Conservation (phyloP, 306 rosid species). For the Vigna angularis region DNA sequence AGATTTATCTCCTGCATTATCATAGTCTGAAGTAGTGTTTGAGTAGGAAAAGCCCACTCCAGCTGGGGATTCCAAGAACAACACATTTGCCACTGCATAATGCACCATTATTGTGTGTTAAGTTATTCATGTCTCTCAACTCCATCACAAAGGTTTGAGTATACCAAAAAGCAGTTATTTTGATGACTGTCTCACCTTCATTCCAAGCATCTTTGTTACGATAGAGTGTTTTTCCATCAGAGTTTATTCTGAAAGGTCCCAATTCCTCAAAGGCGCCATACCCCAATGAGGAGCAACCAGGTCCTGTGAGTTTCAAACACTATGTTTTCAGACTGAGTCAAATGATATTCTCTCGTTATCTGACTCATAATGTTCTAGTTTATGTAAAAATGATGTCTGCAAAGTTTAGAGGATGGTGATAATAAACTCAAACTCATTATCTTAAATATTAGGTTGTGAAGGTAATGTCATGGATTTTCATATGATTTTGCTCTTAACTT, state of each 20-base stretch:
- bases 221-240: slow-evolving; percentile 54
- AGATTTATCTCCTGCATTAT: slow-evolving; percentile 48
- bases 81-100: slow-evolving; percentile 63
- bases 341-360: not conserved
- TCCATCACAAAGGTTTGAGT: not conserved
- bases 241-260: slow-evolving; percentile 69
- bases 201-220: slow-evolving; percentile 61
- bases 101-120: not conserved
- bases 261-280: slow-evolving; percentile 63
- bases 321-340: not conserved
- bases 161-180: not conserved
- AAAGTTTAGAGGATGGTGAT: no score
- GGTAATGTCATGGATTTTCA: no score
- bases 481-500: no score
- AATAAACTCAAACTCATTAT: no score
- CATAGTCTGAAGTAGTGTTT: slow-evolving; percentile 52
- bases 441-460: no score
- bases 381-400: no score
- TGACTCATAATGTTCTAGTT: not conserved
- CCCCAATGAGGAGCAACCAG: slow-evolving; percentile 61
- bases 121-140: not conserved
- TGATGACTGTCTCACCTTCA: slow-evolving; percentile 29
- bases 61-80: slow-evolving; percentile 73
- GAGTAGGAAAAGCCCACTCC: slow-evolving; percentile 76
- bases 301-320: slow-evolving; percentile 40